Percentiles rank a stretch among this genome's conserved stretches.
Evolutionary conservation across 2,329 filamentous ascomycete genomes (phyloP).

Genomic region (Fusarium lateritium): DNA sequence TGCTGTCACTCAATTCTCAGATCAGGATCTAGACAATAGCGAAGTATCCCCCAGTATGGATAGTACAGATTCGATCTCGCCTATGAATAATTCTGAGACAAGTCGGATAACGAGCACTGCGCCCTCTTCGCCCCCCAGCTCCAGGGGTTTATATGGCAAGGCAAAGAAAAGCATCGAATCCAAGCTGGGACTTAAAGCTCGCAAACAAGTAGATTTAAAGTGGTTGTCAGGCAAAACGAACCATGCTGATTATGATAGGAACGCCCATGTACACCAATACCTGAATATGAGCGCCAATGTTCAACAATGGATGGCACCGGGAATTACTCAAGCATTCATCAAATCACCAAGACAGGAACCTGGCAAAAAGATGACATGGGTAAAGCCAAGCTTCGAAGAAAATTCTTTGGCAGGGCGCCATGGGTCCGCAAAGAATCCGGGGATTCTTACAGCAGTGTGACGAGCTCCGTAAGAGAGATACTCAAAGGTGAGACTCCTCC

Average conservation of each 20-base stretch:
- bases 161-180: slow-evolving; percentile 46
- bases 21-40: slow-evolving; percentile 18
- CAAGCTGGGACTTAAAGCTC: slow-evolving; percentile 34
- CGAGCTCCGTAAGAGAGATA: slow-evolving; percentile 60
- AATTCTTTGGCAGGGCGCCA: slow-evolving; percentile 58
- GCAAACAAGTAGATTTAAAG: slow-evolving; percentile 28
- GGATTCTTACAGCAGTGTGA: slow-evolving; percentile 57
- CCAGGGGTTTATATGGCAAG: slow-evolving; percentile 34
- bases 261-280: slow-evolving; percentile 29
- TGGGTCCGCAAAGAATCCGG: slow-evolving; percentile 59
- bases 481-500: slow-evolving; percentile 56
- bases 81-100: neutral
- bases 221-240: neutral
- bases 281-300: slow-evolving; percentile 28
- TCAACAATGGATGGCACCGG: slow-evolving; percentile 26
- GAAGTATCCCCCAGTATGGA: slow-evolving; percentile 10
- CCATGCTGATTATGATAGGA: slow-evolving; percentile 25
- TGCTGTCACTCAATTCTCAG: slow-evolving; percentile 15
- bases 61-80: slow-evolving; percentile 28
- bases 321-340: slow-evolving; percentile 38
- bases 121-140: slow-evolving; percentile 7
- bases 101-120: neutral
- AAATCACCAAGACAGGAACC: slow-evolving; percentile 43
- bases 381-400: slow-evolving; percentile 51
- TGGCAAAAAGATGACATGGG: slow-evolving; percentile 54